phyloP scores from a whole-genome alignment of 2,329 filamentous ascomycete species.

The Pseudocercospora macadamiae region DNA sequence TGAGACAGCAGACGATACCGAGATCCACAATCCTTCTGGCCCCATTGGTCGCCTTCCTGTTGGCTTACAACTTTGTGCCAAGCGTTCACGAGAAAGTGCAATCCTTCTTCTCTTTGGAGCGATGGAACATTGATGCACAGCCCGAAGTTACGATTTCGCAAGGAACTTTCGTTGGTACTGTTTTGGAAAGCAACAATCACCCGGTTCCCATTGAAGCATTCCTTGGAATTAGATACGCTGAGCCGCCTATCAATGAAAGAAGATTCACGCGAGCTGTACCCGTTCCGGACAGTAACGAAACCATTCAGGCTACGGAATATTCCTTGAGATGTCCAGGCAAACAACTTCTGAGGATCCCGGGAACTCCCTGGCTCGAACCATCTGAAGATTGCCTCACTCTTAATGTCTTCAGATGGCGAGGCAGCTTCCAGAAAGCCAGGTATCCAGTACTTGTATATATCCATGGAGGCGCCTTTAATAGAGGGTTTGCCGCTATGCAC shows the following conservation, averaged over 20 bases:
- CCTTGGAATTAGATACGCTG: conserved; percentile 47
- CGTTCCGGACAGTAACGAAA: conserved; percentile 39
- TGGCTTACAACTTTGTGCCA: conserved; percentile 27
- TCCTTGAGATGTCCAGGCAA: conserved; percentile 33
- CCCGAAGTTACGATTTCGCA: conserved; percentile 24
- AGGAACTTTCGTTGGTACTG: conserved; percentile 28
- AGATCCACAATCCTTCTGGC: conserved; percentile 20
- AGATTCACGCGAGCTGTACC: conserved; percentile 57
- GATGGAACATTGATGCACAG: conserved; percentile 21
- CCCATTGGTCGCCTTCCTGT: conserved; percentile 24
- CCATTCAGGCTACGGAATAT: conserved; percentile 38
- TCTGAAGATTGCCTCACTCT: conserved; percentile 62
- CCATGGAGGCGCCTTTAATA: conserved; percentile 63
- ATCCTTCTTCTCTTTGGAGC: conserved; percentile 23
- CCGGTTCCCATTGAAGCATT: conserved; percentile 37
- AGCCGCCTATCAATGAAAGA: conserved; percentile 53
- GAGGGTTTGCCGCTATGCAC: conserved; percentile 55
- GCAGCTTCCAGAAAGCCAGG: conserved; percentile 40
- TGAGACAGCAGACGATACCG: background rate
- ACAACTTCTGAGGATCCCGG: conserved; percentile 29
- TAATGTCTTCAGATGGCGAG: conserved; percentile 57
- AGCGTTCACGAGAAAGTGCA: conserved; percentile 24
- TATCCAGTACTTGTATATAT: conserved; percentile 63
- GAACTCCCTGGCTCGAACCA: conserved; percentile 27
- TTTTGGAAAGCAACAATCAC: conserved; percentile 25